These are phyloP conservation scores for Tylopilus intermedius DNA, from an alignment of 768 basidiomycete genomes.

Conservation along the genomic window DNA sequence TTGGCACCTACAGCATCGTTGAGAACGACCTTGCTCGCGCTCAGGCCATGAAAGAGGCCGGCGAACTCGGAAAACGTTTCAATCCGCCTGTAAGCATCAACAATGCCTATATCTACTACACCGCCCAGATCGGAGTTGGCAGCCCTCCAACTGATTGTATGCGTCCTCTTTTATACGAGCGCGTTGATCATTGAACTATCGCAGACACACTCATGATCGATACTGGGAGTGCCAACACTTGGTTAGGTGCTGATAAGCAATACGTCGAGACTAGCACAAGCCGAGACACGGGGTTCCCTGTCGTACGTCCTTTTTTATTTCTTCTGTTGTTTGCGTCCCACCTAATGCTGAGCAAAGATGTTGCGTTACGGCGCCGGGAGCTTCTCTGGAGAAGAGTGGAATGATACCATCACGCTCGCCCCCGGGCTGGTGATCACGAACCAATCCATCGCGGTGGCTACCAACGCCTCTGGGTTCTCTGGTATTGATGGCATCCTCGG, in stretches of 20 bases:
- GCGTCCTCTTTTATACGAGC: neutral
- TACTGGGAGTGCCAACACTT: slow-evolving; percentile 23
- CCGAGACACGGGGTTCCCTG: slow-evolving; percentile 12
- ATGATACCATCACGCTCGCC: slow-evolving; percentile 12
- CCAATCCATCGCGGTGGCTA: slow-evolving; percentile 37
- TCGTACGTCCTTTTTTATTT: slow-evolving; percentile 9
- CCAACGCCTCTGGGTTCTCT: neutral
- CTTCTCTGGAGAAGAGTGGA: slow-evolving; percentile 15
- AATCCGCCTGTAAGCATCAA: slow-evolving; percentile 2
- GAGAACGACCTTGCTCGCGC: slow-evolving; percentile 13
- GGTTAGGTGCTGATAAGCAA: slow-evolving; percentile 15
- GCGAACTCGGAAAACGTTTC: slow-evolving; percentile 2
- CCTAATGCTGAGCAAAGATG: neutral
- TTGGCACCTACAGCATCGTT: slow-evolving; percentile 9
- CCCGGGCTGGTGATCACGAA: slow-evolving; percentile 2
- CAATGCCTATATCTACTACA: slow-evolving; percentile 24
- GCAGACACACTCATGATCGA: slow-evolving; percentile 20
- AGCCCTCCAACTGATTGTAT: slow-evolving; percentile 24
- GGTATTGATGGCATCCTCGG: slow-evolving; percentile 36
- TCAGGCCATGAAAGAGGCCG: slow-evolving; percentile 3
- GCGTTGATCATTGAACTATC: neutral
- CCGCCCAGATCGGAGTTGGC: slow-evolving; percentile 24
- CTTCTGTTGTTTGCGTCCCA: neutral
- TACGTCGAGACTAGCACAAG: slow-evolving; percentile 14
- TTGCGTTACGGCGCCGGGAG: neutral